phyloP scores from a whole-genome alignment of 257 asterid species.

The Penstemon newberryi region DNA sequence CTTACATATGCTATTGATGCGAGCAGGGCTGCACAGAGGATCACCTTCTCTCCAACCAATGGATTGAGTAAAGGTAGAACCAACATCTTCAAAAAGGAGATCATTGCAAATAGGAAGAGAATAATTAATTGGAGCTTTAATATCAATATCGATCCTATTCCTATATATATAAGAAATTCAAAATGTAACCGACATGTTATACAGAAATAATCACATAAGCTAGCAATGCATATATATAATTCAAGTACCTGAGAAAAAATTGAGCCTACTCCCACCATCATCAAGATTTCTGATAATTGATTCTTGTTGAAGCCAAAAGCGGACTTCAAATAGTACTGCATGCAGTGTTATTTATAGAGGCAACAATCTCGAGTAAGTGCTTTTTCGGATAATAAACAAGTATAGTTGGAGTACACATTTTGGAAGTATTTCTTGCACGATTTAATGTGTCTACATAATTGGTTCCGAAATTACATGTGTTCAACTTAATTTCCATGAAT shows the following conservation, averaged over 20 bases:
- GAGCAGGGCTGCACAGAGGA: slow-evolving; percentile 73
- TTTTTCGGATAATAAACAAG: slow-evolving; percentile 11
- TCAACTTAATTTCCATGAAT: not conserved
- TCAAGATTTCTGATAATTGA: slow-evolving; percentile 81
- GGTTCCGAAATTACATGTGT: no score
- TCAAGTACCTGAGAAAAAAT: slow-evolving; percentile 82
- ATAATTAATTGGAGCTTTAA: not conserved
- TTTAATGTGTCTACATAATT: no score
- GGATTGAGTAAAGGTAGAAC: slow-evolving; percentile 83
- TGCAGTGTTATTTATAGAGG: no score
- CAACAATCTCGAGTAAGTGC: no score
- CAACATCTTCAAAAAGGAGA: slow-evolving; percentile 55
- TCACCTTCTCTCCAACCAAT: slow-evolving; percentile 74
- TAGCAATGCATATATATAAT: not conserved
- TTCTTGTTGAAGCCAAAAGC: slow-evolving; percentile 84
- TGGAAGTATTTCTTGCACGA: no score
- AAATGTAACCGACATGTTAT: not conserved
- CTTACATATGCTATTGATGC: slow-evolving; percentile 77
- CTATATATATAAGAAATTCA: not conserved
- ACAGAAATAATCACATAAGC: not conserved
- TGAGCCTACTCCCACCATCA: slow-evolving; percentile 88
- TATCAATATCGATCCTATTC: not conserved
- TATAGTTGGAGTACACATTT: no score
- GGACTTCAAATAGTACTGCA: slow-evolving; percentile 90
- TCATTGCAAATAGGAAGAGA: not conserved